Base-by-base conservation (phyloP, 2,329 filamentous ascomycete genomes). In the Xylariaceae sp. region DNA sequence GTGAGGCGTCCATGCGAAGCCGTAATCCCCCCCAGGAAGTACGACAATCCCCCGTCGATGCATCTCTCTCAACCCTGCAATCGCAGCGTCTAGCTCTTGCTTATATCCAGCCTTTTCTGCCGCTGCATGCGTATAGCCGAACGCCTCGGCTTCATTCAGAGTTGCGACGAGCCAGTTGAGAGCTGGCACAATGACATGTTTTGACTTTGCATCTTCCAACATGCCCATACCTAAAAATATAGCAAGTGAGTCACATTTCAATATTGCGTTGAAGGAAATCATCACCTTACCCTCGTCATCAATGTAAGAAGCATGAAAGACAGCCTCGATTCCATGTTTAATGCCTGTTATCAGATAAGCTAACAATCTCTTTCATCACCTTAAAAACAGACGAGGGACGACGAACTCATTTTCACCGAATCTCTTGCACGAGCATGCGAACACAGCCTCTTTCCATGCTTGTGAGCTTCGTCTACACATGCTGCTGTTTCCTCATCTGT, bases 1-100 rank as follows among this genome's bases (percentile, higher is more conserved):
- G 35, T 75, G 71, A 0, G 70, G 71, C 1, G 67, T 69, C 71
- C 70, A 74, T 2, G 71, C 67, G 42, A 74, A 74, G 3, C 71
- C 70, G 37, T 72, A 75, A 48, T 74, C 70, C 17, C 67, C 70
- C 22, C 70, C 69, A 11, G 72, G 72, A 4, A 75, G 60, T 1
- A 75, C 64, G 0, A 63, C 59, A 35, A 75, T 73, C 14, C 71
- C 71, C 32, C 70, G 61, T 7, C 58, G 53, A 52, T 71, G 68
- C 67, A 75, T 73, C 54, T 74, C 71, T 14, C 60, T 58, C 27
- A 74, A 59, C 1, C 58, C 71, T 12, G 53, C 48, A 19, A 68
- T 59, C 0, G 71, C 69, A 2, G 55, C 50, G 2, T 71, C 63
- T 5, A 73, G 60, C 48, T 75, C 71, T 35, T 61, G 64, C 48